Evolutionary conservation across 2,329 filamentous ascomycete species (phyloP).

Genomic region (Chaetomiaceae sp.): DNA sequence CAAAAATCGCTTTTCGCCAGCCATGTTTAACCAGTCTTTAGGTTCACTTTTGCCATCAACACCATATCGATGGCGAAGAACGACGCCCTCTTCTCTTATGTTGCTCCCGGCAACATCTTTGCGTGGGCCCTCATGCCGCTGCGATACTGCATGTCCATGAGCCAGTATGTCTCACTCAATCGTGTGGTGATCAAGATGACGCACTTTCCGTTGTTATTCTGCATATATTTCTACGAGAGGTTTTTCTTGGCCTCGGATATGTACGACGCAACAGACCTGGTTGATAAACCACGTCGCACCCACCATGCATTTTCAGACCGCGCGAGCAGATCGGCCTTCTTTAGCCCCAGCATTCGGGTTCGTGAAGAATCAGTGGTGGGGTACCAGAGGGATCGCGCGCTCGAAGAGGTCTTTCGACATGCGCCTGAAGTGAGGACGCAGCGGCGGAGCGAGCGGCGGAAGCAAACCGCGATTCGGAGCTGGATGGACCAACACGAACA

Average conservation of each 20-base stretch:
- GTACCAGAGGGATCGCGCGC: conserved; percentile 80
- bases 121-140: conserved; percentile 85
- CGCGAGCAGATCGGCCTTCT: conserved; percentile 55
- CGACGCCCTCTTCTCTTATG: conserved; percentile 91
- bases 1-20: background rate
- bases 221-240: conserved; percentile 83
- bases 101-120: conserved; percentile 85
- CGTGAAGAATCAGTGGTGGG: conserved; percentile 85
- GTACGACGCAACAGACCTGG: conserved; percentile 78
- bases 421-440: conserved; percentile 63
- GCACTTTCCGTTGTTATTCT: conserved; percentile 81
- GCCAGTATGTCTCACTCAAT: conserved; percentile 78
- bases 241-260: conserved; percentile 69
- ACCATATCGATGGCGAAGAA: conserved; percentile 98
- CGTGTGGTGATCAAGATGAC: conserved; percentile 87
- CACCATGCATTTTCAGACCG: conserved; percentile 54
- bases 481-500: conserved; percentile 77
- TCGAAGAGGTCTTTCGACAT: conserved; percentile 85
- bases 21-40: conserved; percentile 26
- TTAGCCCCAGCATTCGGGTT: conserved; percentile 67
- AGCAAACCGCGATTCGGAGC: conserved; percentile 76
- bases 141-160: conserved; percentile 74
- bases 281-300: conserved; percentile 62
- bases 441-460: conserved; percentile 59
- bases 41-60: conserved; percentile 90